Conservation (phyloP, 805 yeast genomes). For the Zygotorulaspora danielsina region DNA sequence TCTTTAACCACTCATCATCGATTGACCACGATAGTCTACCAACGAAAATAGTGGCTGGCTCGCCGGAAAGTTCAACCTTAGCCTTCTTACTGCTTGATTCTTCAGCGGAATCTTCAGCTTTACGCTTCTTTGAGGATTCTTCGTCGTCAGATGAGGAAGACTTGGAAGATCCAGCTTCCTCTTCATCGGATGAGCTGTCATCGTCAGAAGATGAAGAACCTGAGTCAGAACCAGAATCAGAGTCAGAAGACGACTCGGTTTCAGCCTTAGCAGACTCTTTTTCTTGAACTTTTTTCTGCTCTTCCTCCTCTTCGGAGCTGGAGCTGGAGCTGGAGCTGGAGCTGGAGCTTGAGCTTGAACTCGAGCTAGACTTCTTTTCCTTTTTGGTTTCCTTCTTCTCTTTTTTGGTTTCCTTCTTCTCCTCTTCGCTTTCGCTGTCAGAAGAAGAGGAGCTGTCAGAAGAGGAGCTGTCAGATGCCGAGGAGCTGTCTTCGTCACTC, state of each 20-base stretch:
- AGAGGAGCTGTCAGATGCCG: conserved; percentile 18
- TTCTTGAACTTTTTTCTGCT: conserved; percentile 35
- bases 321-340: conserved; percentile 7
- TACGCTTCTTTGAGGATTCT: conserved; percentile 34
- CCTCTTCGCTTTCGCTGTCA: conserved; percentile 7
- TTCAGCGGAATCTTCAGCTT: conserved; percentile 36
- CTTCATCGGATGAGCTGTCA: conserved; percentile 11
- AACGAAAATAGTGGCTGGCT: conserved; percentile 87
- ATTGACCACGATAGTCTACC: conserved; percentile 97
- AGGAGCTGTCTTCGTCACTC: conserved; percentile 15
- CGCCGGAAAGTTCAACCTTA: conserved; percentile 42
- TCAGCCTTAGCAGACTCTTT: conserved; percentile 44
- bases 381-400: conserved; percentile 12
- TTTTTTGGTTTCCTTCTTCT: conserved; percentile 8
- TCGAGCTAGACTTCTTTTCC: conserved; percentile 18
- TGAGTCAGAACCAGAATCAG: conserved; percentile 14
- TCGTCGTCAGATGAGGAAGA: conserved; percentile 31
- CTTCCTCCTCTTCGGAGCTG: conserved; percentile 32
- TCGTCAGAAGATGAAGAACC: conserved; percentile 10
- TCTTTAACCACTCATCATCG: conserved; percentile 89
- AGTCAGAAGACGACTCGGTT: conserved; percentile 36
- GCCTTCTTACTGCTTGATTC: conserved; percentile 41
- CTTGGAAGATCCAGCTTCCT: conserved; percentile 27
- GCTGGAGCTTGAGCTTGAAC: conserved; percentile 18
- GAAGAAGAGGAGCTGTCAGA: conserved; percentile 15